Evolutionary conservation across 805 yeast species (phyloP), one percentile per base, ranked within the genome.

Genomic region (Saturnispora dispora): DNA sequence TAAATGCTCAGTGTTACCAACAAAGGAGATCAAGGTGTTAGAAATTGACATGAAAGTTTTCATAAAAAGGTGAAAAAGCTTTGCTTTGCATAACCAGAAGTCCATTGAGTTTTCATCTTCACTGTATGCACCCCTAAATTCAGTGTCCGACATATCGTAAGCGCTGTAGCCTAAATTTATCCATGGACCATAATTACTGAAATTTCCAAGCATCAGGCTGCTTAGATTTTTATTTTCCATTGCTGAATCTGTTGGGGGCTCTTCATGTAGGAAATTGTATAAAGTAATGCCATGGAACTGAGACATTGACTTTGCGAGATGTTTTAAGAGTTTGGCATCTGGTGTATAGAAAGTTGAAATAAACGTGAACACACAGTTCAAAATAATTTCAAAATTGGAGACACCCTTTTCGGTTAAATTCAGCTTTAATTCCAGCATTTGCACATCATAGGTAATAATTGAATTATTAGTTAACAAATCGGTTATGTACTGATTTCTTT

Each of bases 211-310:
- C 45, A 83, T 56, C 0, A 56, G 42, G 41, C 64, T 66, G 18
- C 81, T 68, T 36, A 74, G 58, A 2, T 58, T 60, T 0, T 78
- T 65, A 10, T 76, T 73, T 54, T 80, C 85, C 18, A 73, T 74
- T 70, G 76, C 72, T 1, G 79, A 67, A 1, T 75, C 61, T 17
- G 55, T 56, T 2, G 60, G 57, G 0, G 55, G 44, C 32, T 72
- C 75, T 53, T 71, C 66, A 53, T 78, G 69, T 5, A 77, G 55
- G 59, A 71, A 79, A 44, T 71, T 73, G 41, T 78, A 58, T 18
- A 74, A 58, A 44, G 77, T 78, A 23, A 77, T 71, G 0, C 75
- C 70, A 40, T 74, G 68, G 50, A 70, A 65, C 45, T 82, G 83
- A 3, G 74, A 71, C 25, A 83, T 55, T 32, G 69, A 68, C 44